Evolutionary conservation across 805 yeast species (phyloP).

Genomic region (Candida suzukii): DNA sequence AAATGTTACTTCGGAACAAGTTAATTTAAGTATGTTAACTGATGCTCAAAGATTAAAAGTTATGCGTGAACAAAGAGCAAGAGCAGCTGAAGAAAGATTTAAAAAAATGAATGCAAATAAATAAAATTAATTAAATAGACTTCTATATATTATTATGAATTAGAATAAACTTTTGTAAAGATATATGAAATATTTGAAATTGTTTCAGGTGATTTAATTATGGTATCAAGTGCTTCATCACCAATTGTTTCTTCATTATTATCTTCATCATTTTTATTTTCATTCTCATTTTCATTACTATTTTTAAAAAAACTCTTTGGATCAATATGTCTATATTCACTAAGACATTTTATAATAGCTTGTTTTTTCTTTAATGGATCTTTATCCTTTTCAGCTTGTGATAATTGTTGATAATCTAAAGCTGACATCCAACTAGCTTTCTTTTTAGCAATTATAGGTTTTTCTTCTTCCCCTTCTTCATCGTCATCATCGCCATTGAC

Average conservation of each 20-base stretch:
- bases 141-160: not conserved
- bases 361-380: constrained; percentile 27
- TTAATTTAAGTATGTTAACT: constrained; percentile 52
- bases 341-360: constrained; percentile 50
- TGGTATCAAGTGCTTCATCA: constrained; percentile 27
- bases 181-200: constrained; percentile 30
- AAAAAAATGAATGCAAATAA: constrained; percentile 15
- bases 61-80: constrained; percentile 90
- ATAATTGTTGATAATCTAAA: constrained; percentile 30
- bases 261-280: constrained; percentile 3
- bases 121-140: not conserved
- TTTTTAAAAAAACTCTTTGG: constrained; percentile 24
- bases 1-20: constrained; percentile 21
- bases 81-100: constrained; percentile 92
- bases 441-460: not conserved
- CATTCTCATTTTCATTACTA: constrained; percentile 1
- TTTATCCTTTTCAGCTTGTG: constrained; percentile 16
- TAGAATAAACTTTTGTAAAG: constrained; percentile 25
- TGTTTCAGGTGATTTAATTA: constrained; percentile 14
- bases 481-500: not conserved
- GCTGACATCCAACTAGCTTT: constrained; percentile 50
- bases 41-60: constrained; percentile 70
- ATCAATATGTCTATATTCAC: constrained; percentile 57
- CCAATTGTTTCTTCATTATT: constrained; percentile 8
- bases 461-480: not conserved